A percentile compares a stretch with the other conserved stretches of the same genome.
Evolutionary conservation across 139 green algal genomes (phyloP).

Genomic region (Chlorella vulgaris): DNA sequence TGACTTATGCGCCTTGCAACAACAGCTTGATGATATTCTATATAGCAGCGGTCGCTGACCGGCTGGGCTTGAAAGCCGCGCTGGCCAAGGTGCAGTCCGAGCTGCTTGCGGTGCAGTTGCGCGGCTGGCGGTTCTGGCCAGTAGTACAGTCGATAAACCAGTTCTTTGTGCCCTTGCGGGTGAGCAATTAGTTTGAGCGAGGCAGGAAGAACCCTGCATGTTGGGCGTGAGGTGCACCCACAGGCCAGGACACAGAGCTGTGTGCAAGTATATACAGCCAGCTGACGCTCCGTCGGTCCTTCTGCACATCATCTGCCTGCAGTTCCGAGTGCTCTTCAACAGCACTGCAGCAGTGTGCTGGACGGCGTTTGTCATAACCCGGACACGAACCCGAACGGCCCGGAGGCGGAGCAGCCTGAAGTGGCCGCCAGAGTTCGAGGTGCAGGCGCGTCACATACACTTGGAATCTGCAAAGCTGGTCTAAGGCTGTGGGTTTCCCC

Average conservation of each 20-base stretch:
- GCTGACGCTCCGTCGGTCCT: no score
- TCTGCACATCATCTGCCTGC: background rate
- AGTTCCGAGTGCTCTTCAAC: slow-evolving; percentile 38
- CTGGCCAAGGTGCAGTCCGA: background rate
- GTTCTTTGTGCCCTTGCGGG: slow-evolving; percentile 28
- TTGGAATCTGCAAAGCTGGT: background rate
- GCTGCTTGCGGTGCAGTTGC: slow-evolving; percentile 1
- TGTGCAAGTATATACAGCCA: no score
- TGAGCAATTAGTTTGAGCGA: background rate
- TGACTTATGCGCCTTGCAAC: slow-evolving; percentile 35
- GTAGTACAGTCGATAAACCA: slow-evolving; percentile 37
- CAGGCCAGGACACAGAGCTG: no score
- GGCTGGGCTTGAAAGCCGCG: background rate
- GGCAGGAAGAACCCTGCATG: no score
- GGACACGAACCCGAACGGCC: background rate
- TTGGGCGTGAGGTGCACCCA: no score
- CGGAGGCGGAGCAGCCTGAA: no score
- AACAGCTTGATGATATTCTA: slow-evolving; percentile 42
- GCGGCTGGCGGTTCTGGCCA: slow-evolving; percentile 41
- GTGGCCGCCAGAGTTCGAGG: background rate
- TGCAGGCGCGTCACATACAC: background rate
- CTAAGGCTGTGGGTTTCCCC: background rate
- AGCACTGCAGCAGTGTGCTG: slow-evolving; percentile 35
- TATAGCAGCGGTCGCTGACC: slow-evolving; percentile 13
- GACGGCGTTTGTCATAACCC: slow-evolving; percentile 35